Evolutionary conservation across 2,329 filamentous ascomycete genomes (phyloP).

Genomic region (Colletotrichum spaethianum): DNA sequence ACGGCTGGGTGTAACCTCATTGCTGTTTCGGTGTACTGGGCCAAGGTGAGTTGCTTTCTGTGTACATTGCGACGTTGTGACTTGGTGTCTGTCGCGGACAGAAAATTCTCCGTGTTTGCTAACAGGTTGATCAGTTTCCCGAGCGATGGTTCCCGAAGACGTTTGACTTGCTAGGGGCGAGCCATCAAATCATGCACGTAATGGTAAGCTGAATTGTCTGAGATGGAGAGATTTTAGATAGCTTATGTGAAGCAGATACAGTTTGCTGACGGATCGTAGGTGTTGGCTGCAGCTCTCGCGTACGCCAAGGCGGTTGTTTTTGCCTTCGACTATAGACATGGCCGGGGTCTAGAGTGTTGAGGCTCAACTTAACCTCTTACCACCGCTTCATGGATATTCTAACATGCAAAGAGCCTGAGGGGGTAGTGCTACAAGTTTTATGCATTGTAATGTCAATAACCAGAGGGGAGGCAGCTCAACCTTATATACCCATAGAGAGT

Average conservation of each 20-base stretch:
- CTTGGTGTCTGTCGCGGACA: not conserved
- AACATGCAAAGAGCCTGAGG: not conserved
- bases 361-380: fast-evolving
- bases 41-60: slow-evolving; percentile 20
- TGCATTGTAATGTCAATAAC: fast-evolving
- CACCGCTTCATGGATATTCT: not conserved
- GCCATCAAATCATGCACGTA: slow-evolving; percentile 65
- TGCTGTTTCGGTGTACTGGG: slow-evolving; percentile 33
- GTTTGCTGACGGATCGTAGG: slow-evolving; percentile 1
- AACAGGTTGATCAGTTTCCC: slow-evolving; percentile 51
- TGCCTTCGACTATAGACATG: slow-evolving; percentile 28
- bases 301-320: slow-evolving; percentile 25
- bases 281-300: slow-evolving; percentile 49
- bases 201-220: slow-evolving; percentile 49
- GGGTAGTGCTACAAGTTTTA: not conserved
- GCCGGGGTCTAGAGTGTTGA: not conserved
- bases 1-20: slow-evolving; percentile 33
- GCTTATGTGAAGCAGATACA: not conserved
- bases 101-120: not conserved
- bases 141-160: slow-evolving; percentile 58
- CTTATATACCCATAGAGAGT: not conserved
- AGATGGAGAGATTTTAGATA: too few species aligned
- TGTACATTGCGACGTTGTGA: too few species aligned
- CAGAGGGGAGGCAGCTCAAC: not conserved
- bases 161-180: slow-evolving; percentile 63